Base-by-base conservation (phyloP, 345 rosid genomes). In the Rhodamnia argentea region DNA sequence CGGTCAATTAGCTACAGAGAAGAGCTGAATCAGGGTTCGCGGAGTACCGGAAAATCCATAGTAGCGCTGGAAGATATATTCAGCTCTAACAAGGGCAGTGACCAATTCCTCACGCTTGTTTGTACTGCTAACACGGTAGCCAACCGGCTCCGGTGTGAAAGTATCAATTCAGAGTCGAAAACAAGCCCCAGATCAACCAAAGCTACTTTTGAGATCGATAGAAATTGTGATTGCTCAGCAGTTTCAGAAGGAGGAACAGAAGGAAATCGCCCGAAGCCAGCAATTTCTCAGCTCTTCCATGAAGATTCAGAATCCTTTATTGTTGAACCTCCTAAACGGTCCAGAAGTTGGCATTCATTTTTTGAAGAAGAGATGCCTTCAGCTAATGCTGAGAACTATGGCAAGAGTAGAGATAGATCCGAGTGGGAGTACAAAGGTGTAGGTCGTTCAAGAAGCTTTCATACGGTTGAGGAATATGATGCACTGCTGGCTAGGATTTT, bases 381-480 rank as follows among this genome's bases (percentile, higher is more conserved):
- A 44, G 23, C 29, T 60, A 29, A 56, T 32, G 23, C 27, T 4
- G 88, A 57, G 54, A 85, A 88, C 54, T 75, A 53, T 56, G 53
- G 85, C n/a, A 83, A 53, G 26, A 51, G 52, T 56, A 83, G 42
- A 11, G 85, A 88, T 52, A 78, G 83, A n/a, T 32, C 64, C 2
- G 50, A 60, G 53, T 23, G 24, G 82, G 52, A 84, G 51, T 42
- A 42, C 56, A 14, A 83, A 52, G 75, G 87, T 27, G 16, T 29
- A 37, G 56, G 8, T 2, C 70, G 85, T 37, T 56, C 86, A 14
- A 85, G 88, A 87, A 88, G 90, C 83, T 90, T 90, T 82, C 91
- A 91, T 74, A 88, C 93, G 2, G 88, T 89, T 32, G 89, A 90
- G 83, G 92, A 92, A 55, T 90, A 81, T 23, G 90, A 92, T 78